These are phyloP conservation scores for Wickerhamiella kazuoi DNA, from an alignment of 805 yeast genomes.

Conservation along the genomic window DNA sequence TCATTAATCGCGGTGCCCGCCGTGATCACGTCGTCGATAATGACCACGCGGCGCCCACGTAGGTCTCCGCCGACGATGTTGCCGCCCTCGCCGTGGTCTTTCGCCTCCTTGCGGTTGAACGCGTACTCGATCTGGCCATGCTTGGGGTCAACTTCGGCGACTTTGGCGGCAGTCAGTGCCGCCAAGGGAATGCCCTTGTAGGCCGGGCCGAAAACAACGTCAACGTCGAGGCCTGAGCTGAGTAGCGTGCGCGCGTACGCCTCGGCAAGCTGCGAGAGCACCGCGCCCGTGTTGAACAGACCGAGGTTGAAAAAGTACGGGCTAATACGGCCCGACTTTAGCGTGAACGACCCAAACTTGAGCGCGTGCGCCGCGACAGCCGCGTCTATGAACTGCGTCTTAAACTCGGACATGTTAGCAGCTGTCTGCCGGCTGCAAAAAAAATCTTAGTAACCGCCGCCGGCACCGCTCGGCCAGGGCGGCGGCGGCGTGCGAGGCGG, in stretches of 20 bases:
- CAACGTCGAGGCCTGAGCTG: slow-evolving; percentile 66
- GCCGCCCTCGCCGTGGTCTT: slow-evolving; percentile 98
- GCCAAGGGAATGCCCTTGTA: slow-evolving; percentile 94
- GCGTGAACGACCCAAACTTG: slow-evolving; percentile 72
- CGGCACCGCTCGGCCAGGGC: too few species aligned
- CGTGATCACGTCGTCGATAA: slow-evolving; percentile 94
- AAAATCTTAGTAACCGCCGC: too few species aligned
- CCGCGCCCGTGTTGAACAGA: slow-evolving; percentile 64
- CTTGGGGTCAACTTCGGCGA: slow-evolving; percentile 65
- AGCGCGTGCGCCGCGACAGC: slow-evolving; percentile 73
- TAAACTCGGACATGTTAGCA: too few species aligned
- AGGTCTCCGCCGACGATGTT: slow-evolving; percentile 72
- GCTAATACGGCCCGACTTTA: slow-evolving; percentile 84
- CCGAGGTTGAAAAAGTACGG: slow-evolving; percentile 95
- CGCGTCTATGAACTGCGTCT: slow-evolving; percentile 55
- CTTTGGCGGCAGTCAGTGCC: slow-evolving; percentile 78
- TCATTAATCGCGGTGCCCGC: slow-evolving; percentile 97
- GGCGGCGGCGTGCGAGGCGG: too few species aligned
- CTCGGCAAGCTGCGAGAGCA: slow-evolving; percentile 62
- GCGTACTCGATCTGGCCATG: slow-evolving; percentile 63
- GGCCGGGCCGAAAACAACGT: slow-evolving; percentile 91
- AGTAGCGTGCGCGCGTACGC: slow-evolving; percentile 83
- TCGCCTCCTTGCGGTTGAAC: slow-evolving; percentile 76
- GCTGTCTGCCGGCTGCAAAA: too few species aligned
- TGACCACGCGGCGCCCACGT: slow-evolving; percentile 53